phyloP scores from a whole-genome alignment of 1,284 basidiomycete species.

The Fomitopsis schrenkii region DNA sequence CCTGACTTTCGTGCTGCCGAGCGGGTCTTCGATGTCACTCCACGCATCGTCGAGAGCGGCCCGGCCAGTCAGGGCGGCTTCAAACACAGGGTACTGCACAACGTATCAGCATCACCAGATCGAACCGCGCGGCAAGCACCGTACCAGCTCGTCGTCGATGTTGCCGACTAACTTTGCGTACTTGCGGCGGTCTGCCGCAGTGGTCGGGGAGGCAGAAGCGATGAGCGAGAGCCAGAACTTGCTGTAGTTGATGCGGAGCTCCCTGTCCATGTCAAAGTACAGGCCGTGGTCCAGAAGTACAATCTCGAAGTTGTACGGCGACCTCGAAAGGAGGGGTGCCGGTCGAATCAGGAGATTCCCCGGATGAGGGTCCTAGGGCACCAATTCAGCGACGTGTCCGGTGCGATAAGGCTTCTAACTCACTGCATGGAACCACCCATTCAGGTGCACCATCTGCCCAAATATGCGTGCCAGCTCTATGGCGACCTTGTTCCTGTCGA shows the following conservation, averaged over 20 bases:
- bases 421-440: constrained; percentile 89
- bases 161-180: constrained; percentile 90
- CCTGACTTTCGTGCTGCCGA: constrained; percentile 30
- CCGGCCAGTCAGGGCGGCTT: constrained; percentile 83
- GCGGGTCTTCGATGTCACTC: constrained; percentile 33
- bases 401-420: background rate
- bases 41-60: constrained; percentile 58
- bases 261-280: constrained; percentile 85
- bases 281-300: constrained; percentile 89
- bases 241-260: constrained; percentile 76
- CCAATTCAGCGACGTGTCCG: constrained; percentile 1
- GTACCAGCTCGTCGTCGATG: constrained; percentile 79
- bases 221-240: constrained; percentile 88
- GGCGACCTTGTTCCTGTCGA: constrained; percentile 93
- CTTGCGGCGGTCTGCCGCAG: constrained; percentile 66
- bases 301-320: constrained; percentile 93
- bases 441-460: constrained; percentile 93
- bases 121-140: constrained; percentile 17
- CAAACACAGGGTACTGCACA: constrained; percentile 74
- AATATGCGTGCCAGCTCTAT: constrained; percentile 90
- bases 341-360: constrained; percentile 92
- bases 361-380: constrained; percentile 67
- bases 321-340: constrained; percentile 55
- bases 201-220: constrained; percentile 60
- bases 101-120: constrained; percentile 1